Evolutionary conservation across 345 rosid genomes (phyloP), one percentile per base, ranked within the genome.

Genomic region (Euphorbia pulcherrima): DNA sequence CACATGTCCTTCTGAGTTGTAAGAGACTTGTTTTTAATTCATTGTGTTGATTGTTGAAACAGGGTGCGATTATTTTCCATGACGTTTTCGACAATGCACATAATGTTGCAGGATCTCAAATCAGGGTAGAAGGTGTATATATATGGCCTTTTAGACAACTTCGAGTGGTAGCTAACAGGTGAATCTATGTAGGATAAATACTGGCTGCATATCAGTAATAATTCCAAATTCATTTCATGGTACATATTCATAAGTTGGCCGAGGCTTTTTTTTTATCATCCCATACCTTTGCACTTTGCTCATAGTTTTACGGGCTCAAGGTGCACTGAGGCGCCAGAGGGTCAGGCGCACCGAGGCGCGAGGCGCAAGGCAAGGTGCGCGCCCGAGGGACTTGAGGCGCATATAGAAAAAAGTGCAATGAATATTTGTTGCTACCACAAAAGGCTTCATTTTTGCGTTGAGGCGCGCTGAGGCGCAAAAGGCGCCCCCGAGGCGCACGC

Each of bases 111-210:
- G 95, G 99, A 69, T 91, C 99, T 65, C 96, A 87, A 76, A 87
- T 94, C 73, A 87, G 88, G 76, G 88, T 91, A 64, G 99, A 91
- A 84, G 99, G 99, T 83, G 99, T 94, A 61, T 94, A 94, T 83
- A 94, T 94, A 77, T 94, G 96, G 97, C 99, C 99, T 52, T 94
- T 94, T 80, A 88, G 89, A 83, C 99, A 94, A 73, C 99, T 94
- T 61, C 95, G 97, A 40, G 79, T 94, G 90, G 92, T 91, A 55
- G 92, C 96, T 64, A 84, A 84, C 83, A 94, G 99, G 99, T 94
- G 83, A 51, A 65, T 48, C 23, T 57, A 70, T 24, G 35, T 6
- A 41, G 39, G 39, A 23, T 68, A 48, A 28, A n/a, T n/a, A n/a
- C n/a, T n/a, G n/a, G n/a, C n/a, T n/a, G n/a, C n/a, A n/a, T n/a